These are phyloP conservation scores for Rubia yunnanensis DNA, from an alignment of 257 asterid genomes.

Conservation along the genomic window DNA sequence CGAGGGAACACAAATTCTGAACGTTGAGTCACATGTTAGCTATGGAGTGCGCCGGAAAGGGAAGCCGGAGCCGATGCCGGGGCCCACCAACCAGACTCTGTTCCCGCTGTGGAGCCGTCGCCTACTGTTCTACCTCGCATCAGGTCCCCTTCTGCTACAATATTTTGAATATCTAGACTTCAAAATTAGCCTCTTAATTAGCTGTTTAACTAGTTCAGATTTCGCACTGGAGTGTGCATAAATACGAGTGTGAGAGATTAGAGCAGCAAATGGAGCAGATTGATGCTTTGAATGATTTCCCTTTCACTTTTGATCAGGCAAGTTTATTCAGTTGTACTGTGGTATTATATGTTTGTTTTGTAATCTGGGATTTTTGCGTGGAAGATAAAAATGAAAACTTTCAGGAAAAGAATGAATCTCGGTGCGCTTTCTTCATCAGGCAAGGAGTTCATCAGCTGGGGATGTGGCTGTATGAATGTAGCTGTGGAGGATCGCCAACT, in stretches of 20 bases:
- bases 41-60: slow-evolving; percentile 94
- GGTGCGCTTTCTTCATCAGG: slow-evolving; percentile 51
- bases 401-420: slow-evolving; percentile 26
- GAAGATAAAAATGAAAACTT: slow-evolving; percentile 4
- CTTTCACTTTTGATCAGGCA: slow-evolving; percentile 62
- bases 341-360: background rate
- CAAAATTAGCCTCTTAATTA: too few species aligned
- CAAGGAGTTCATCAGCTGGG: slow-evolving; percentile 56
- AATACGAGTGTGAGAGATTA: slow-evolving; percentile 65
- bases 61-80: slow-evolving; percentile 55
- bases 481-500: slow-evolving; percentile 38
- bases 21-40: background rate
- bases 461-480: slow-evolving; percentile 81
- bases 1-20: background rate
- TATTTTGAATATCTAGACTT: background rate
- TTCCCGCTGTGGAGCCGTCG: slow-evolving; percentile 66
- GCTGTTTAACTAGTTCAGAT: slow-evolving; percentile 26
- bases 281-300: slow-evolving; percentile 44
- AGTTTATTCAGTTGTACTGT: background rate
- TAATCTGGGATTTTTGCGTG: background rate
- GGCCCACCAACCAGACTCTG: slow-evolving; percentile 68
- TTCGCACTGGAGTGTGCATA: slow-evolving; percentile 63
- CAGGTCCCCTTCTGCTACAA: slow-evolving; percentile 34
- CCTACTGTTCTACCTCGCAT: slow-evolving; percentile 85
- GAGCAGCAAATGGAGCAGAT: slow-evolving; percentile 58